Evolutionary conservation across 306 rosid genomes (phyloP).

Genomic region (Corylus avellana): DNA sequence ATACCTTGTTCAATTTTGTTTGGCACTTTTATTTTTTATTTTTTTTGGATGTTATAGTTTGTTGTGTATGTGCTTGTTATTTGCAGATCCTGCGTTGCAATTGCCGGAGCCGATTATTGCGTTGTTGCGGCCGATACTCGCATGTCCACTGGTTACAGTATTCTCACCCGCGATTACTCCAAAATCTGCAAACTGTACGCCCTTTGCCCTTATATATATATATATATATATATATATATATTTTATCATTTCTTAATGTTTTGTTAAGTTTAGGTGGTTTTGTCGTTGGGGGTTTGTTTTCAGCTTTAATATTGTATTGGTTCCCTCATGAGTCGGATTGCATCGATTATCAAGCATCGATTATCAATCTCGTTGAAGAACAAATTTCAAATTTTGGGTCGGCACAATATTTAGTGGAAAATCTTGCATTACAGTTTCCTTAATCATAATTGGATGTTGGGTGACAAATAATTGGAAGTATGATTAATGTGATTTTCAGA

Average conservation of each 20-base stretch:
- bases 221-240: no score
- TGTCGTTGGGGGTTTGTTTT: background rate
- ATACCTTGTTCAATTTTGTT: background rate
- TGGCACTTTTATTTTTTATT: background rate
- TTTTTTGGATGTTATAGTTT: background rate
- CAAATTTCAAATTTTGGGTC: background rate
- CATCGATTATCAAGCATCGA: background rate
- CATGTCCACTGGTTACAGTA: constrained; percentile 90
- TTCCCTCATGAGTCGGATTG: background rate
- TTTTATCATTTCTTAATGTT: background rate
- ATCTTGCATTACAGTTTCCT: background rate
- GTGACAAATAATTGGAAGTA: no score
- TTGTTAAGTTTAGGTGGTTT: background rate
- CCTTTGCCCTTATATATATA: background rate
- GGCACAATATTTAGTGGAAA: background rate
- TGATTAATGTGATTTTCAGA: no score
- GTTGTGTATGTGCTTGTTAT: background rate
- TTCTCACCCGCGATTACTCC: constrained; percentile 94
- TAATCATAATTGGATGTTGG: no score
- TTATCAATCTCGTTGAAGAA: background rate
- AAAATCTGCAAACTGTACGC: constrained; percentile 73
- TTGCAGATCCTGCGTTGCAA: constrained; percentile 85
- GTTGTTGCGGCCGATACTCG: constrained; percentile 94
- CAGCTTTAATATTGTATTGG: background rate
- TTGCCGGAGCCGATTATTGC: constrained; percentile 94